Evolutionary conservation across 73 alveolate species (phyloP), one percentile per base, ranked within the genome.

Genomic region (Paramecium sexaurelia): DNA sequence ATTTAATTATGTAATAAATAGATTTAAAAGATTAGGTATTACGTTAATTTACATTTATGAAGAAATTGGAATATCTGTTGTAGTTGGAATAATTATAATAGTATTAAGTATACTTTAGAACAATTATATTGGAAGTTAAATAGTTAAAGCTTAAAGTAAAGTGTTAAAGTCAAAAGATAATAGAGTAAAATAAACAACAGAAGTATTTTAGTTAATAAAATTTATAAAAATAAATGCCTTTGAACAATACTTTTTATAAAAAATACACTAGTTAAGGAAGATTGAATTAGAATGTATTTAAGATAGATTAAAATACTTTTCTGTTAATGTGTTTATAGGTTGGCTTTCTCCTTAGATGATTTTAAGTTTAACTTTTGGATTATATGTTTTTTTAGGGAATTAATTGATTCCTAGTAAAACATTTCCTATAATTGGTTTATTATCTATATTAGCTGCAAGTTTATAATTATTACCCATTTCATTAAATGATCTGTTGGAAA

Each of bases 291-390:
- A 37, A 3, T 5, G 41, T 43, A 19, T 87, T 33, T 6, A 71
- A 45, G 29, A 7, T 9, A 88, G 94, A 43, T 88, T 40, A 20
- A 22, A 68, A 20, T 67, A 40, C 19, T 40, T 45, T 8, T 75
- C 73, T 10, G 17, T 88, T n/a, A 39, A 47, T 10, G 75, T 88
- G 0, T 88, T 75, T 11, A 24, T 71, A 33, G 90, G 75, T 13
- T 88, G 94, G 94, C n/a, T 88, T 17, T 37, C 84, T 9, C 94
- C 94, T 69, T 43, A 37, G 33, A 41, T 88, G 73, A 88, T 88
- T 27, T 68, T 69, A 61, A 56, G 84, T 26, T 87, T 75, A 6
- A 88, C 94, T 29, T 88, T 88, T 88, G 69, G 68, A 7, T 55
- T 84, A 11, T 37, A 41, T 40, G 68, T 88, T 19, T 5, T 66